Conservation (phyloP, 768 basidiomycete genomes). For the Hortiboletus flavorubellus region DNA sequence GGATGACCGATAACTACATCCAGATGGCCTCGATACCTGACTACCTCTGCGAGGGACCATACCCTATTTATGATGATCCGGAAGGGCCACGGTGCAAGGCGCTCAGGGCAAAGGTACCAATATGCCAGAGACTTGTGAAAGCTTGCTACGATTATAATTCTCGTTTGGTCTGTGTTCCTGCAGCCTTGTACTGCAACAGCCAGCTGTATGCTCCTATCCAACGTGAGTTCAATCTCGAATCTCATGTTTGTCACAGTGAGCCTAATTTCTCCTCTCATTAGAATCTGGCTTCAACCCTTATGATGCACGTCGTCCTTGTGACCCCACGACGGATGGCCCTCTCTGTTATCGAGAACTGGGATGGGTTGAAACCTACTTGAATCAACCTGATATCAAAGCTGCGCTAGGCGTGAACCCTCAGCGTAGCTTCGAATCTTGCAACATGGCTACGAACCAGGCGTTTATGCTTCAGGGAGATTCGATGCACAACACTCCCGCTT, state of each 20-base stretch:
- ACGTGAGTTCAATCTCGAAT: constrained; percentile 41
- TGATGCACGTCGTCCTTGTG: constrained; percentile 77
- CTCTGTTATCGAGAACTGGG: constrained; percentile 77
- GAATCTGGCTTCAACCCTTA: constrained; percentile 84
- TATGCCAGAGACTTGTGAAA: constrained; percentile 71
- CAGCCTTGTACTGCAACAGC: constrained; percentile 73
- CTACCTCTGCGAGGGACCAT: constrained; percentile 79
- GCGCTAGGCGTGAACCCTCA: constrained; percentile 68
- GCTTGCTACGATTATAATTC: constrained; percentile 64
- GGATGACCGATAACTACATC: constrained; percentile 75
- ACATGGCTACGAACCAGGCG: constrained; percentile 73
- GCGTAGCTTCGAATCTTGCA: constrained; percentile 66
- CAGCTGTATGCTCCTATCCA: constrained; percentile 71
- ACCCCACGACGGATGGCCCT: constrained; percentile 63
- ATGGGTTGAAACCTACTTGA: constrained; percentile 91
- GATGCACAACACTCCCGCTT: constrained; percentile 74
- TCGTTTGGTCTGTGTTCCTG: constrained; percentile 67
- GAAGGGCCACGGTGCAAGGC: constrained; percentile 62
- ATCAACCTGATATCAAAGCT: constrained; percentile 71
- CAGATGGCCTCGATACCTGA: constrained; percentile 84
- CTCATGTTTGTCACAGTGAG: not conserved
- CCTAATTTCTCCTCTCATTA: constrained; percentile 22
- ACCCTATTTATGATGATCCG: constrained; percentile 73
- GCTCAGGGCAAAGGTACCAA: constrained; percentile 61
- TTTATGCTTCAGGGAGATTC: constrained; percentile 84